Base-by-base conservation (phyloP, 2,329 filamentous ascomycete species). In the Ophiostoma novo-ulmi region DNA sequence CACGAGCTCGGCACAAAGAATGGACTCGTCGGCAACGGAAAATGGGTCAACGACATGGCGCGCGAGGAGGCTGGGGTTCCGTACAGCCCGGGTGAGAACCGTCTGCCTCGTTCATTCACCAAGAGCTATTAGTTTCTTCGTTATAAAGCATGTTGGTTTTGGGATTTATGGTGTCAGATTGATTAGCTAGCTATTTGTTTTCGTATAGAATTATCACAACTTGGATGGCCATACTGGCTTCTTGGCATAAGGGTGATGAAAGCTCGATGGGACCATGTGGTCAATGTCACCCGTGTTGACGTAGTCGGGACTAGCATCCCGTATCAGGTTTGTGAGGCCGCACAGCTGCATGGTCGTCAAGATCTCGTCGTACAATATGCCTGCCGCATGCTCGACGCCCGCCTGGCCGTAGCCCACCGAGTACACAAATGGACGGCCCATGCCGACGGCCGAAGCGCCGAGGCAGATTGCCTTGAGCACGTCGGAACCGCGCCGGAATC, bases 31-130 rank as follows among this genome's bases (percentile, higher is more conserved):
- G 89, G 89, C 0, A 80, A 88, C 66, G 87, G 85, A 72, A 82
- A 80, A 69, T 93, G 90, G 90, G 86, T 93, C 71, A 91, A 91
- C 75, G 90, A 94, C 77, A 82, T 93, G 84, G 90, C 90, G 3
- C 84, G 89, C 63, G 85, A 88, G 71, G 86, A 87, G 75, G 88
- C 89, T 0, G 85, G 85, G 0, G 79, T 85, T 72, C 84, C 85
- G 0, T 91, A 91, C 76, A 72, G 76, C 26, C 80, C 85, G 36
- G 82, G 80, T 0, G 89, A 92, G 80, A 88, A 87, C 72, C 85
- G 83, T 41, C 78, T 93, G 76, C 87, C 88, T 13, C 80, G 81
- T 17, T 74, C 78, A 67, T 83, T 81, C 67, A 82, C 81, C 0
- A 72, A 80, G 75, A 75, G 73, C 1, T 20, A 31, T 22, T 61